Base-by-base conservation (phyloP, 352 stramenopile species). In the Poterioochromonas sp. region DNA sequence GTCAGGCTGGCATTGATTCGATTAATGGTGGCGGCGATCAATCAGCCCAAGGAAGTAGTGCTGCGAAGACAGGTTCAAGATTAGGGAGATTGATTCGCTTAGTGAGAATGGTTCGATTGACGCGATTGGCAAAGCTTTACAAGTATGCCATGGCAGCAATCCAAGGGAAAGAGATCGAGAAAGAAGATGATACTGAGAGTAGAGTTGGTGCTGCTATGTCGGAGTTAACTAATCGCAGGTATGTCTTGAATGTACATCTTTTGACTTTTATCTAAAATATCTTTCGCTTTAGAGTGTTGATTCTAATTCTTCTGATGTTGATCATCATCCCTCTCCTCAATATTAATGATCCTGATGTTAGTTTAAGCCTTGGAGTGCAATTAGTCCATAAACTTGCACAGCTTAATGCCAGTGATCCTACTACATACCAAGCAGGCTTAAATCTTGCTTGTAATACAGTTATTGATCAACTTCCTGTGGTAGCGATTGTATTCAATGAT, bases 201-300 rank as follows among this genome's bases (percentile, higher is more conserved):
- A 77, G 95, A 79, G 91, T 97, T 47, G 91, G 92, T 73, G 92
- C 93, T 73, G 90, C 94, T 64, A 83, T 97, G 79, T 93, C 90
- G 0, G 91, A 96, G 78, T 90, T 92, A 71, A 97, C 90, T 22
- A 96, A 90, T 8, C 82, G 89, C 18, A 84, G 53, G 53, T 63
- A 63, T 11, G 11, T n/a, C n/a, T n/a, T n/a, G 11, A 20, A 20
- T 5, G 18, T 20, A 20, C 5, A 5, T 20, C 18, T n/a, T n/a
- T n/a, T n/a, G n/a, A n/a, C n/a, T 51, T 20, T 20, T 5, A 5
- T 51, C 5, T 20, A 20, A 51, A n/a, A n/a, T n/a, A 51, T 20
- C 18, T 51, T 18, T 22, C 5, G 5, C 11, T 73, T 26, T 53
- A 73, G 87, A 35, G 58, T 94, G 63, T 91, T 94, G 49, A 84